Percentiles rank a stretch among this genome's conserved stretches.
These are phyloP conservation scores for Luvunga scandens DNA, from an alignment of 345 rosid genomes.

Conservation along the genomic window DNA sequence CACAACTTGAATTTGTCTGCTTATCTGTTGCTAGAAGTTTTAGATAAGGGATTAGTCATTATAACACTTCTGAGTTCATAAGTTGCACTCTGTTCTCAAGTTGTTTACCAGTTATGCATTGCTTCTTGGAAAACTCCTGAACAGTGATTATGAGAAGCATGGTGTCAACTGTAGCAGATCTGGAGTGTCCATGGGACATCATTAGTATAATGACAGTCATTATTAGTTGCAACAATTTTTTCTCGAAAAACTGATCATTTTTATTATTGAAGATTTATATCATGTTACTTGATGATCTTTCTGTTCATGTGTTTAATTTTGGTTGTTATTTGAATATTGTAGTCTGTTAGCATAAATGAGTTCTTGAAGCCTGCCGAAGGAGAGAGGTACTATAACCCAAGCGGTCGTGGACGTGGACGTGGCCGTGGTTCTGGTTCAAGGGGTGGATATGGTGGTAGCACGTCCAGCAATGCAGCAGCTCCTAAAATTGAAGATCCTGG, in stretches of 20 bases:
- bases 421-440: constrained; percentile 59
- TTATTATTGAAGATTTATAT: neutral
- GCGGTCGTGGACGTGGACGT: constrained; percentile 69
- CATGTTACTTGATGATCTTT: neutral
- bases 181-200: neutral
- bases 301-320: neutral
- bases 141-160: neutral
- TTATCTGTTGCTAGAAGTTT: neutral
- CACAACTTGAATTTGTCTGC: neutral
- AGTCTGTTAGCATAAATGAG: constrained; percentile 91
- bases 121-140: neutral
- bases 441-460: constrained; percentile 46
- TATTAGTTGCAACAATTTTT: neutral
- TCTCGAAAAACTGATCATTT: neutral
- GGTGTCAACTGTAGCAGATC: neutral
- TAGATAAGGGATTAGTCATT: neutral
- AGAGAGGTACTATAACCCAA: constrained; percentile 45
- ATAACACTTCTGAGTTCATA: neutral
- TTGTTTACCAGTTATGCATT: neutral
- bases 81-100: neutral
- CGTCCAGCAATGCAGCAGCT: constrained; percentile 40
- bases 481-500: constrained; percentile 76
- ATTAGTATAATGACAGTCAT: neutral
- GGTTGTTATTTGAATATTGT: constrained; percentile 1
- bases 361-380: constrained; percentile 97